Conservation (phyloP, 2,329 filamentous ascomycete species). For the Pseudocercospora fijiensis region DNA sequence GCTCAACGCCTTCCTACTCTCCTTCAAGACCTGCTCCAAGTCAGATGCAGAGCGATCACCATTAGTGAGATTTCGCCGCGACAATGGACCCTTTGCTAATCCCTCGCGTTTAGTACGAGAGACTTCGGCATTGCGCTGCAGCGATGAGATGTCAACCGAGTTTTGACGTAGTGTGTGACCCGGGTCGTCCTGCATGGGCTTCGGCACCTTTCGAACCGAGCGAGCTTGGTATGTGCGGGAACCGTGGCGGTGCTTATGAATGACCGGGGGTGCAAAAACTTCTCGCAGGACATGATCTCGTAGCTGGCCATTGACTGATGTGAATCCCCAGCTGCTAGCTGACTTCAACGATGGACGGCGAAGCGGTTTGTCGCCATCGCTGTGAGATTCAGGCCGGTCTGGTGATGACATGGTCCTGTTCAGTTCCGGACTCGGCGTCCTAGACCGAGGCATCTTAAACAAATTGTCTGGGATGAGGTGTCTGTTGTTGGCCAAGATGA, state of each 20-base stretch:
- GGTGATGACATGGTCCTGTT: constrained; percentile 31
- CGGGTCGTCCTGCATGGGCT: constrained; percentile 35
- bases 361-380: constrained; percentile 23
- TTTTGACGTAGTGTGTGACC: constrained; percentile 32
- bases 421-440: constrained; percentile 42
- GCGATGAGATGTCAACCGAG: constrained; percentile 22
- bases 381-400: constrained; percentile 18
- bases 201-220: constrained; percentile 44
- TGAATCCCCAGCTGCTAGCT: constrained; percentile 75
- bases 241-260: constrained; percentile 74
- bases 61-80: constrained; percentile 30
- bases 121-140: constrained; percentile 10
- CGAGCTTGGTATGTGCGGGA: constrained; percentile 66
- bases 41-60: constrained; percentile 30
- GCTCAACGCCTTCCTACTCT: constrained; percentile 27
- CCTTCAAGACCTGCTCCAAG: constrained; percentile 25
- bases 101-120: constrained; percentile 37
- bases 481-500: constrained; percentile 89
- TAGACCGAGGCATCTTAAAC: constrained; percentile 48
- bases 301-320: constrained; percentile 81
- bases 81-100: constrained; percentile 44
- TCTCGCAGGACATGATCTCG: constrained; percentile 91
- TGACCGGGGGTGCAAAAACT: constrained; percentile 70
- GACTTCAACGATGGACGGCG: constrained; percentile 48
- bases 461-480: constrained; percentile 88